These are phyloP conservation scores for Ganoderma boninense DNA, from an alignment of 1,284 basidiomycete genomes.

Conservation along the genomic window DNA sequence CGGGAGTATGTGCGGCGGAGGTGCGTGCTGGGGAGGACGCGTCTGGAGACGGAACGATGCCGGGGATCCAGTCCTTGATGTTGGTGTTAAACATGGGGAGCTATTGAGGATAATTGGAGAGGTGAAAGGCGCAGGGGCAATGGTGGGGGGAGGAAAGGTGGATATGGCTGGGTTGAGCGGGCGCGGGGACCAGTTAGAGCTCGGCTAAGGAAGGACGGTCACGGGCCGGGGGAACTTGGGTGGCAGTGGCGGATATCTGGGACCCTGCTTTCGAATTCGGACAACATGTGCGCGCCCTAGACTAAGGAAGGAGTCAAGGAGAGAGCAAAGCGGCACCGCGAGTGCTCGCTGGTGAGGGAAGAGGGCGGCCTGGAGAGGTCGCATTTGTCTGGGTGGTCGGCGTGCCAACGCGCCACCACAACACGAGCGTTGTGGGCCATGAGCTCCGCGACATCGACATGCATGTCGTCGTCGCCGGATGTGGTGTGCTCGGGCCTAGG, in stretches of 20 bases:
- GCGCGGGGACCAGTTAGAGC: not conserved
- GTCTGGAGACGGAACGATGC: not conserved
- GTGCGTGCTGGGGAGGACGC: too few relatives aligned
- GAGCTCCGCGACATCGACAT: not conserved
- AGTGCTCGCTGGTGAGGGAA: not conserved
- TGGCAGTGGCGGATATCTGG: not conserved
- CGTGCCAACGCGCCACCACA: conserved; percentile 4
- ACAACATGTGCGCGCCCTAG: not conserved
- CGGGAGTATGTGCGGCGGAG: too few relatives aligned
- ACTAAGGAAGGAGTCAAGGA: not conserved
- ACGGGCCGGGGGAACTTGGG: too few relatives aligned
- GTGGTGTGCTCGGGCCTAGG: not conserved
- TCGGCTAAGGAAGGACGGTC: conserved; percentile 4
- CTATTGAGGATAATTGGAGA: not conserved
- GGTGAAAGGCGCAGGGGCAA: not conserved
- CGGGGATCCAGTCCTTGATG: not conserved
- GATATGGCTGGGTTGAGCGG: not conserved
- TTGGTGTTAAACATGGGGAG: not conserved
- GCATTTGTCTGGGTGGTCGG: not conserved
- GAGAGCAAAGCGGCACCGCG: not conserved
- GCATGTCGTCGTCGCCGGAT: not conserved
- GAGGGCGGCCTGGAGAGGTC: not conserved
- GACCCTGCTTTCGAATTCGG: not conserved
- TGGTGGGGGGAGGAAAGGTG: not conserved
- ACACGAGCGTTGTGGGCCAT: not conserved